Base-by-base conservation (phyloP, 106 monocot species). In the Dioscorea dumetorum region DNA sequence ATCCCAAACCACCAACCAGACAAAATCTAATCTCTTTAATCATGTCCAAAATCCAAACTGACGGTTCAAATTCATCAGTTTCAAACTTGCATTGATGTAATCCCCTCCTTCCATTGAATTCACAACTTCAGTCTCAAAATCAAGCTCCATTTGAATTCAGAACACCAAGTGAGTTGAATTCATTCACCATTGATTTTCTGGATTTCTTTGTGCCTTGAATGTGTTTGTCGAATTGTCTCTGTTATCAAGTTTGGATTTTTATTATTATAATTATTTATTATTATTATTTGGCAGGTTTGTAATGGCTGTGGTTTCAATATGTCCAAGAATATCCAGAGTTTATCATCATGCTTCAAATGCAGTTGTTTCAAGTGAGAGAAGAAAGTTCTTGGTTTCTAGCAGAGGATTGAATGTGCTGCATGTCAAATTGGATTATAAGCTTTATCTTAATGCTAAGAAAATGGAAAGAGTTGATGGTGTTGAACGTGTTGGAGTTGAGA, bases 251-350 rank as follows among this genome's bases (percentile, higher is more conserved):
- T 54, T 54, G 4, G 5, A 13, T 54, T 54, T 15, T 19, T 19
- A 2, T 28, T 28, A 1, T 3, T 28, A 1, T 28, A 1, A 1
- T 28, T 28, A 1, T 28, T 28, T 28, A 28, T n/a, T n/a, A n/a
- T n/a, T n/a, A n/a, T n/a, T n/a, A n/a, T n/a, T n/a, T n/a, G 28
- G 28, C 28, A 54, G 54, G 19, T 21, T 6, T 33, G 59, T 41
- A 54, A 76, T 79, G 78, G 68, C 72, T 49, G 24, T 52, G 19
- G 49, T 58, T 63, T 54, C 67, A 21, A 16, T 69, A 15, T 68
- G 48, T 9, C 49, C 67, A 41, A 22, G 20, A 24, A 14, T 32
- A 23, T 22, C 33, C 34, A 62, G n/a, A 22, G 49, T 68, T 50
- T 12, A 67, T 31, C 35, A 56, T 63, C 35, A 56, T 63, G 28